phyloP scores from a whole-genome alignment of 345 rosid species.

The Schrenkiella parvula region DNA sequence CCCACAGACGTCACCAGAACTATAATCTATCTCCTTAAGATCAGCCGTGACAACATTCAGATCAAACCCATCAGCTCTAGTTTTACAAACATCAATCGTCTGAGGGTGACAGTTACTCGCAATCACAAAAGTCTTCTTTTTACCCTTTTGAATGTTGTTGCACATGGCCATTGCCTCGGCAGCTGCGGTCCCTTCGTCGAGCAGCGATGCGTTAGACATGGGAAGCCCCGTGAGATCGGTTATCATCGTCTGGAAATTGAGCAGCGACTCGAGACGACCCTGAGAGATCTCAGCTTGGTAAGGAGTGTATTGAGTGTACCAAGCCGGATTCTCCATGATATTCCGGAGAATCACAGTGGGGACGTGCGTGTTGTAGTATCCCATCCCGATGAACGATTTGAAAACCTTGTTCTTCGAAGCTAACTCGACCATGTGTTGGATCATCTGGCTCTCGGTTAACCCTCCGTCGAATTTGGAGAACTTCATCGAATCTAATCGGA shows the following conservation, averaged over 20 bases:
- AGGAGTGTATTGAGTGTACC: conserved; percentile 98
- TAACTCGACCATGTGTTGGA: conserved; percentile 63
- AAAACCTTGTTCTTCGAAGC: conserved; percentile 81
- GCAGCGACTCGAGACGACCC: conserved; percentile 86
- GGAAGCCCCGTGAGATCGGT: conserved; percentile 92
- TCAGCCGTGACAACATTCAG: conserved; percentile 63
- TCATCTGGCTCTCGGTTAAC: conserved; percentile 85
- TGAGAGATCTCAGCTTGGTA: conserved; percentile 98
- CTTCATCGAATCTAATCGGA: conserved; percentile 77
- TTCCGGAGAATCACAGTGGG: conserved; percentile 95
- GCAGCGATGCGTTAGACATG: conserved; percentile 91
- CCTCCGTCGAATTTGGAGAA: conserved; percentile 86
- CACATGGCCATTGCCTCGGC: conserved; percentile 99
- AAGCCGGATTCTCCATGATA: conserved; percentile 94
- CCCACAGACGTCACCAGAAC: conserved; percentile 86
- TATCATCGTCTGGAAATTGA: conserved; percentile 84
- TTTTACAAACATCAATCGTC: conserved; percentile 88
- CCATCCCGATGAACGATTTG: conserved; percentile 93
- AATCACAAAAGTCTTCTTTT: conserved; percentile 88
- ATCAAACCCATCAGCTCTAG: conserved; percentile 89
- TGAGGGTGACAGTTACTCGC: conserved; percentile 89
- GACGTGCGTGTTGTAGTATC: conserved; percentile 79
- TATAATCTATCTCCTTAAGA: conserved; percentile 78
- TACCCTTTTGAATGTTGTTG: conserved; percentile 79
- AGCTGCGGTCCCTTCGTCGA: conserved; percentile 96